phyloP scores from a whole-genome alignment of 352 stramenopile genomes.

The Phytophthora cactorum region DNA sequence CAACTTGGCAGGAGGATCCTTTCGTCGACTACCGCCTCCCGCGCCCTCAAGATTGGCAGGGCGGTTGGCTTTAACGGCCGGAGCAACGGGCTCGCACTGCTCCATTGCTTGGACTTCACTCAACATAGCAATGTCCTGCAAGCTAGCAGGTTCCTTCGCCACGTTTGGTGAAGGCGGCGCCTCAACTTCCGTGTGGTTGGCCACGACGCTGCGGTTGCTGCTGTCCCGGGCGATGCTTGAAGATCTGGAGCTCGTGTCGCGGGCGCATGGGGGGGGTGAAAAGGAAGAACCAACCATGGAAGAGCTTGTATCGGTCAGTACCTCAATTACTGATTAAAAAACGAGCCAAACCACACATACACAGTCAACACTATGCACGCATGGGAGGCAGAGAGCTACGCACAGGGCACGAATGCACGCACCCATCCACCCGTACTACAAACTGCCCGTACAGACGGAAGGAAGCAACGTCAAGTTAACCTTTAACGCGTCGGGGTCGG shows the following conservation, averaged over 20 bases:
- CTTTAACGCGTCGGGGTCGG: constrained; percentile 64
- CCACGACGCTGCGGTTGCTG: constrained; percentile 18
- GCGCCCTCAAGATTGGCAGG: not conserved
- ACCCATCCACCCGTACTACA: constrained; percentile 42
- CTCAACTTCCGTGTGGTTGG: constrained; percentile 4
- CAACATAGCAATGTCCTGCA: constrained; percentile 2
- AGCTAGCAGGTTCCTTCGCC: no score
- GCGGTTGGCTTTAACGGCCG: not conserved
- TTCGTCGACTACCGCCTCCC: constrained; percentile 10
- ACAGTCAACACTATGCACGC: constrained; percentile 59
- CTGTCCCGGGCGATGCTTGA: constrained; percentile 26
- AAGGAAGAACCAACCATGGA: constrained; percentile 51
- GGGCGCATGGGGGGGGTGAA: constrained; percentile 28
- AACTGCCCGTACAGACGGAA: constrained; percentile 37
- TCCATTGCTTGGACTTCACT: not conserved
- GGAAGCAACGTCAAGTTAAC: constrained; percentile 55
- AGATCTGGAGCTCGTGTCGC: constrained; percentile 25
- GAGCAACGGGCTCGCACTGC: constrained; percentile 3
- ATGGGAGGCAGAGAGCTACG: constrained; percentile 43
- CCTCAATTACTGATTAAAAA: constrained; percentile 70
- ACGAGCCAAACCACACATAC: constrained; percentile 48
- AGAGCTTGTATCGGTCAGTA: constrained; percentile 47
- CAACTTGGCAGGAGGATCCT: constrained; percentile 31
- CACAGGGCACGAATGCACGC: constrained; percentile 39
- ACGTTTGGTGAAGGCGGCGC: not conserved